Evolutionary conservation across 441 rosid genomes (phyloP).

Genomic region (Geranium incanum): DNA sequence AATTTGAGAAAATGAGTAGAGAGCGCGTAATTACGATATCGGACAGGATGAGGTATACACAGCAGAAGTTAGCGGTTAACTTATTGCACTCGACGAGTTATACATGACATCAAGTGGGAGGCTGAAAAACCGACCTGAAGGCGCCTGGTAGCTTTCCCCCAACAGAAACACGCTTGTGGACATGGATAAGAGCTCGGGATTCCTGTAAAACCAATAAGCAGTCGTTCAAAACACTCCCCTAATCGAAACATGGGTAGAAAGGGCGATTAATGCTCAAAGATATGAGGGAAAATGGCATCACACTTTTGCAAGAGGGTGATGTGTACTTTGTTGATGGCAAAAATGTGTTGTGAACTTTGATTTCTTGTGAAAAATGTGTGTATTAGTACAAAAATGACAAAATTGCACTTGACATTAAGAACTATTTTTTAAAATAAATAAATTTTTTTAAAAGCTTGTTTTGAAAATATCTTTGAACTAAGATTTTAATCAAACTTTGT

Average conservation of each 20-base stretch:
- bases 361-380: no score
- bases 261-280: no score
- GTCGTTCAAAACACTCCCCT: constrained; percentile 6
- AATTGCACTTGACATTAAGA: no score
- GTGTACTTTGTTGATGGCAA: no score
- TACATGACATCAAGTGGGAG: background rate
- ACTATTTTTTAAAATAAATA: no score
- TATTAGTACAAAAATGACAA: no score
- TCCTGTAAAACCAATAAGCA: constrained; percentile 26
- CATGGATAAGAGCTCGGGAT: constrained; percentile 18
- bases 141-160: constrained; percentile 15
- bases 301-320: no score
- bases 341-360: no score
- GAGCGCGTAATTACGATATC: constrained; percentile 5
- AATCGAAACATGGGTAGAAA: background rate
- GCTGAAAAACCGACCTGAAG: constrained; percentile 9
- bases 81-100: background rate
- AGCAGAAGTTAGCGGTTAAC: constrained; percentile 6
- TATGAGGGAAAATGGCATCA: no score
- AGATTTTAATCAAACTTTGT: no score
- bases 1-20: constrained; percentile 1
- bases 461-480: no score
- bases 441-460: no score
- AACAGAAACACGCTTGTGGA: constrained; percentile 14
- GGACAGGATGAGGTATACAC: background rate